Evolutionary conservation across 2,329 filamentous ascomycete genomes (phyloP).

Genomic region (Nectriaceae sp.): DNA sequence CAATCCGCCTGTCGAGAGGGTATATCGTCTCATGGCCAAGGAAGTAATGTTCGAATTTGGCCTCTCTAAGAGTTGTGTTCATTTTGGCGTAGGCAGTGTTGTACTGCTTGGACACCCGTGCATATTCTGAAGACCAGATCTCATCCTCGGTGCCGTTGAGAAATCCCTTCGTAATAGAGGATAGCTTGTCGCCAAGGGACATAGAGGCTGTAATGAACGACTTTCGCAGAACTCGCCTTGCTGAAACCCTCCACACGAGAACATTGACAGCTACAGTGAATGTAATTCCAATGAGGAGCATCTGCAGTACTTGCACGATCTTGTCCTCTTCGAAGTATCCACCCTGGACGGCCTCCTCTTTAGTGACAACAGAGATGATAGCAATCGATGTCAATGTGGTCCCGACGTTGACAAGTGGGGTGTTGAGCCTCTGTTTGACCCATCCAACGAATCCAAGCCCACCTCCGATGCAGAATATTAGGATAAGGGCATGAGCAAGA

Average conservation of each 20-base stretch:
- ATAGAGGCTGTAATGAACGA: constrained; percentile 73
- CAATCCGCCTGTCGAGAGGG: constrained; percentile 74
- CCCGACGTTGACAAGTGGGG: constrained; percentile 80
- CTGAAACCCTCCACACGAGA: constrained; percentile 76
- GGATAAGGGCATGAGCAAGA: constrained; percentile 75
- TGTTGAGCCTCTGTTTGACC: constrained; percentile 78
- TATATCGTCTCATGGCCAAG: constrained; percentile 80
- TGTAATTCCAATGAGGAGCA: constrained; percentile 76
- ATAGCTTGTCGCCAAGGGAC: constrained; percentile 78
- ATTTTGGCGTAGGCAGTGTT: constrained; percentile 69
- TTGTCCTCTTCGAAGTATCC: constrained; percentile 81
- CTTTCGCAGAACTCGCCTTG: constrained; percentile 70
- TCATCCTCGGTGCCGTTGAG: constrained; percentile 81
- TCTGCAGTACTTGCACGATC: constrained; percentile 79
- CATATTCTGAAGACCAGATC: constrained; percentile 66
- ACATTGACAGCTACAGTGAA: constrained; percentile 75
- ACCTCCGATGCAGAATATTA: constrained; percentile 82
- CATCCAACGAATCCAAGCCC: constrained; percentile 86
- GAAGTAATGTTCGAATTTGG: constrained; percentile 86
- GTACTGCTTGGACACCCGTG: constrained; percentile 63
- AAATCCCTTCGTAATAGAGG: constrained; percentile 80
- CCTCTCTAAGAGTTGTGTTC: constrained; percentile 77
- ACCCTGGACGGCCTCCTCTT: constrained; percentile 83
- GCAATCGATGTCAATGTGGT: constrained; percentile 85
- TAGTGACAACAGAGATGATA: constrained; percentile 87